A percentile compares a stretch with the other conserved stretches of the same genome.
Conservation (phyloP, 352 stramenopile genomes). For the Poterioochromonas sp. region DNA sequence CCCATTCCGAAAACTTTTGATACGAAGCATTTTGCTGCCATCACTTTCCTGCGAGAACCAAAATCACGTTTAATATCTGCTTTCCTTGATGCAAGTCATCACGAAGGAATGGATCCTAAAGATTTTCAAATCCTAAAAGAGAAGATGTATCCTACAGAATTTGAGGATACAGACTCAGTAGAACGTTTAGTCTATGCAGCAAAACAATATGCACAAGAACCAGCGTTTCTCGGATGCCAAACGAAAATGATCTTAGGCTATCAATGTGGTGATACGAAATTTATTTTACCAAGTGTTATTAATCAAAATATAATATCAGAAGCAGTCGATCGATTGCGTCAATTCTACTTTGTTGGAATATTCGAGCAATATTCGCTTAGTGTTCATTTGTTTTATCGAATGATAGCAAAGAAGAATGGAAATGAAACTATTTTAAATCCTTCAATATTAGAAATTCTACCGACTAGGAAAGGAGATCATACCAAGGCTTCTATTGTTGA, state of each 20-base stretch:
- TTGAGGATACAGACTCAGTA: background rate
- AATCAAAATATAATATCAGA: background rate
- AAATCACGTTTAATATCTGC: background rate
- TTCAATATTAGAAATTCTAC: background rate
- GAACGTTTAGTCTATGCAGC: background rate
- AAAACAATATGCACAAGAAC: background rate
- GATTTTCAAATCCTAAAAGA: background rate
- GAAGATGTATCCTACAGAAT: background rate
- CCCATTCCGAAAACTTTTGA: background rate
- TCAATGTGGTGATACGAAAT: background rate
- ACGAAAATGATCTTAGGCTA: background rate
- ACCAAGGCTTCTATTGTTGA: background rate
- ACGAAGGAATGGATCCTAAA: background rate
- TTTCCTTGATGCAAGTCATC: background rate
- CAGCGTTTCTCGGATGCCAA: background rate
- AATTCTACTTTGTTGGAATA: background rate
- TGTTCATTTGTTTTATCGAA: background rate
- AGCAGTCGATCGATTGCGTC: background rate
- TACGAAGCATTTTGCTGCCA: background rate
- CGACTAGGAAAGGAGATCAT: background rate
- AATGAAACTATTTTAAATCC: background rate
- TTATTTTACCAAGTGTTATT: too few relatives aligned
- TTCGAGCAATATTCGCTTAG: background rate
- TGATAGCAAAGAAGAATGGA: background rate
- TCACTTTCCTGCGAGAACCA: background rate